Conservation (phyloP, 2,329 filamentous ascomycete genomes). For the Pseudofabraea citricarpa region DNA sequence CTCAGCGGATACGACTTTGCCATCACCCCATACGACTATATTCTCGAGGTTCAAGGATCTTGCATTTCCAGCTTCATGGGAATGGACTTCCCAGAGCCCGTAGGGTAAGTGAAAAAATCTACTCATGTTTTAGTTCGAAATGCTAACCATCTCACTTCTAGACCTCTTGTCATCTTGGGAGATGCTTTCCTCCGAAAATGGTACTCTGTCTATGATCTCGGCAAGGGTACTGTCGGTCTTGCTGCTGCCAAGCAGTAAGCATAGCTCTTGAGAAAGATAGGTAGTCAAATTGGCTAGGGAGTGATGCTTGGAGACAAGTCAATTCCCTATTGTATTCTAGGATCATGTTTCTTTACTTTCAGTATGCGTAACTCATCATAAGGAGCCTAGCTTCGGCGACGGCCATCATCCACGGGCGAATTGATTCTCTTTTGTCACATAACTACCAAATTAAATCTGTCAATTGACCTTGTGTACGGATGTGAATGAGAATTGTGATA, state of each 20-base stretch:
- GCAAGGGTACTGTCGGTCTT: conserved; percentile 82
- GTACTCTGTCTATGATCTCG: conserved; percentile 96
- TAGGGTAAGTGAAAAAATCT: conserved; percentile 37
- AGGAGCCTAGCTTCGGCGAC: background rate
- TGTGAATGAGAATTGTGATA: background rate
- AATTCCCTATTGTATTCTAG: conserved; percentile 21
- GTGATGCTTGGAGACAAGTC: too few species aligned
- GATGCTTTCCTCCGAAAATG: conserved; percentile 80
- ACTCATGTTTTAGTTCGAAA: background rate
- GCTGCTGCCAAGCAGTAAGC: conserved; percentile 64
- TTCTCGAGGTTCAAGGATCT: conserved; percentile 88
- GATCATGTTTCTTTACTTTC: conserved; percentile 3
- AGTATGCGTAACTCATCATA: background rate
- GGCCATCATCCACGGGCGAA: background rate
- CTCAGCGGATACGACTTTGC: conserved; percentile 90
- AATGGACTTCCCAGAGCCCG: conserved; percentile 80
- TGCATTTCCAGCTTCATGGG: conserved; percentile 98
- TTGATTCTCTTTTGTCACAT: conserved; percentile 6
- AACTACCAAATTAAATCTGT: conserved; percentile 2
- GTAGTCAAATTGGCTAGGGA: too few species aligned
- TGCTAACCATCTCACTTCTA: background rate
- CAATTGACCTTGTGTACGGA: background rate
- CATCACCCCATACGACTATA: conserved; percentile 86
- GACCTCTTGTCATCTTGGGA: conserved; percentile 90
- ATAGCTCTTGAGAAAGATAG: too few species aligned